Conservation (phyloP, 768 basidiomycete genomes). For the Termitomyces heimii region DNA sequence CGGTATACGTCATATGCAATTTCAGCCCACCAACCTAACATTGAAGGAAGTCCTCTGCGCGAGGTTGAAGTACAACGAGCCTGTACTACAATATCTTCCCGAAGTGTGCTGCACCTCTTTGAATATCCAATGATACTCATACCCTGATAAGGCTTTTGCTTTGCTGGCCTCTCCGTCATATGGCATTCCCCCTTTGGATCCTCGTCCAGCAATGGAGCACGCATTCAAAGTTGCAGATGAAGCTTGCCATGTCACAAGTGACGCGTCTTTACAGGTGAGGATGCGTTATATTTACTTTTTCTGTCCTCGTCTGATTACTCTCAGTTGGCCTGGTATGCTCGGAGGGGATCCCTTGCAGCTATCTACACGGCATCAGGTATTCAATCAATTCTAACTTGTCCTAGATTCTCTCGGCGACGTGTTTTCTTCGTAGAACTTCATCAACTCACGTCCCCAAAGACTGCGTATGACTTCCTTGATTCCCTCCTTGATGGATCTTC, state of each 20-base stretch:
- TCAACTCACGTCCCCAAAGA: constrained; percentile 71
- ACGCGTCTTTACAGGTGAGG: constrained; percentile 52
- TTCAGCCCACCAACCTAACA: constrained; percentile 16
- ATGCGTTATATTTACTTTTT: neutral
- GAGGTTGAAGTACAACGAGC: constrained; percentile 61
- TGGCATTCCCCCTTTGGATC: constrained; percentile 49
- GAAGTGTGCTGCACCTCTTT: constrained; percentile 39
- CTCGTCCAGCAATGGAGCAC: constrained; percentile 55
- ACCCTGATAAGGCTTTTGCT: constrained; percentile 61
- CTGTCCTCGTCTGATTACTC: neutral
- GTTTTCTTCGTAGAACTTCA: constrained; percentile 52
- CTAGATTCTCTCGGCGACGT: neutral
- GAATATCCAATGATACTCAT: neutral
- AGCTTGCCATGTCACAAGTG: constrained; percentile 56
- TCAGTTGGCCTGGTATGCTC: constrained; percentile 71
- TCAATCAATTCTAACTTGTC: neutral
- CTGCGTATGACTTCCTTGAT: constrained; percentile 62
- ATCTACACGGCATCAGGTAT: constrained; percentile 70
- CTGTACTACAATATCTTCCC: constrained; percentile 57
- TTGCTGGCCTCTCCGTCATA: constrained; percentile 50
- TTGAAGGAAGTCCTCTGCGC: constrained; percentile 48
- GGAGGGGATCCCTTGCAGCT: constrained; percentile 56
- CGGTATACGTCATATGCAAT: constrained; percentile 49
- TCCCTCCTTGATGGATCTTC: constrained; percentile 49
- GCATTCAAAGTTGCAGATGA: constrained; percentile 58